phyloP scores from a whole-genome alignment of 2,329 filamentous ascomycete species.

The Ophiostoma ulmi region DNA sequence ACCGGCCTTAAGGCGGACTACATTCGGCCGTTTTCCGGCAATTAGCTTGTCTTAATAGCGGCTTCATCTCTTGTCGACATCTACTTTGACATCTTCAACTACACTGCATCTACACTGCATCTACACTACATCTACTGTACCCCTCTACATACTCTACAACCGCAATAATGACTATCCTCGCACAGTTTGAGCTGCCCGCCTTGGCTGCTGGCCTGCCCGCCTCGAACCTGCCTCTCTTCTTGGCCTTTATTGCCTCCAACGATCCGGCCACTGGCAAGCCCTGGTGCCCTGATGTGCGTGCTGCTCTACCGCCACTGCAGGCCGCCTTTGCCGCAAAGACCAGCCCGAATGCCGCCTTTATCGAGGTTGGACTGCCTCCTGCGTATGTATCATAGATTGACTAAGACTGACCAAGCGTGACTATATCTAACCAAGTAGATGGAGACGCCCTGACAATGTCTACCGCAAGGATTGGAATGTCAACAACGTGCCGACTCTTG shows the following conservation, averaged over 20 bases:
- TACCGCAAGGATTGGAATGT: constrained; percentile 11
- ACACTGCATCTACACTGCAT: not conserved
- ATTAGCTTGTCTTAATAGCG: not conserved
- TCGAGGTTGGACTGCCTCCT: not conserved
- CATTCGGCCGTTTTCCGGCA: not conserved
- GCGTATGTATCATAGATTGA: not conserved
- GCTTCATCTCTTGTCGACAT: not conserved
- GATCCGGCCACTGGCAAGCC: constrained; percentile 13
- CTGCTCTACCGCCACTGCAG: constrained; percentile 2
- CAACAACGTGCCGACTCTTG: not conserved
- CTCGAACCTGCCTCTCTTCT: not conserved
- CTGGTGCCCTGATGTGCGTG: constrained; percentile 6
- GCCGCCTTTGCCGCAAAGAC: constrained; percentile 6
- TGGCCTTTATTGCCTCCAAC: constrained; percentile 6
- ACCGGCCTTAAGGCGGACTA: not conserved
- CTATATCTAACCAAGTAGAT: not conserved
- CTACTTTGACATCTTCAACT: not conserved
- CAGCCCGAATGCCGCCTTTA: not conserved
- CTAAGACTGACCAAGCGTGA: not conserved
- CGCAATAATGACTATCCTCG: not conserved
- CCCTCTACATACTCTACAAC: not conserved
- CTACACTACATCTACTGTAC: not conserved
- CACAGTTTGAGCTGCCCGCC: constrained; percentile 2
- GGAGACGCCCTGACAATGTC: constrained; percentile 1
- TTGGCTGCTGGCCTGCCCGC: constrained; percentile 12